Base-by-base conservation (phyloP, 1,284 basidiomycete species). In the Mycena sp. region DNA sequence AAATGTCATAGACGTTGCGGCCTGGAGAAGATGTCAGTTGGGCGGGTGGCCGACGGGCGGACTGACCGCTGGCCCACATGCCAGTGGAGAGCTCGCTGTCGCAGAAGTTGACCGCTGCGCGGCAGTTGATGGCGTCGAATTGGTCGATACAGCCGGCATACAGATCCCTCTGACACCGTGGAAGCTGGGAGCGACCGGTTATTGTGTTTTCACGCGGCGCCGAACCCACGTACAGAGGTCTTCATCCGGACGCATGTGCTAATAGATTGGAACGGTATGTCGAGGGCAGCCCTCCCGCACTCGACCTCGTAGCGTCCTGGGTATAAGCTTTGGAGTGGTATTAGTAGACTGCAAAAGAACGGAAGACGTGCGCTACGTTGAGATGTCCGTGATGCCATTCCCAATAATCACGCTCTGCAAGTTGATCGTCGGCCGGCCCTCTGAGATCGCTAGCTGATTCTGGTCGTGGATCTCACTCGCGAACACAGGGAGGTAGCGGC, bases 401-500 rank as follows among this genome's bases (percentile, higher is more conserved):
- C 86, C 87, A 54, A 89, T 88, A 26, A 88, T 69, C 3, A 89
- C 80, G 65, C 83, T 87, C 65, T 88, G 80, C 28, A 95, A 78
- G 72, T 94, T 94, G 71, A 95, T 82, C 2, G 84, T 82, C 30
- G 81, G 75, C 41, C 85, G 82, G n/a, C 88, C 89, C 38, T 84
- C 80, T 11, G 76, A 76, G 40, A 79, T 75, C 3, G 87, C 84
- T 19, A 84, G 70, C 56, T 81, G 74, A 74, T 95, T 94, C 63
- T 90, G 85, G 74, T 94, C 92, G 45, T 87, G 83, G 37, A 95
- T 89, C 64, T 93, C 88, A 51, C 88, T 86, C 0, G 92, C 93
- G 65, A 95, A 95, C 6, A 93, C 83, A 1, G 92, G 93, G 2
- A 94, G 80, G 75, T 94, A 94, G 40, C 90, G 86, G 1, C 93